These are phyloP conservation scores for Tremella mesenterica DNA, from an alignment of 768 basidiomycete species.

Conservation along the genomic window DNA sequence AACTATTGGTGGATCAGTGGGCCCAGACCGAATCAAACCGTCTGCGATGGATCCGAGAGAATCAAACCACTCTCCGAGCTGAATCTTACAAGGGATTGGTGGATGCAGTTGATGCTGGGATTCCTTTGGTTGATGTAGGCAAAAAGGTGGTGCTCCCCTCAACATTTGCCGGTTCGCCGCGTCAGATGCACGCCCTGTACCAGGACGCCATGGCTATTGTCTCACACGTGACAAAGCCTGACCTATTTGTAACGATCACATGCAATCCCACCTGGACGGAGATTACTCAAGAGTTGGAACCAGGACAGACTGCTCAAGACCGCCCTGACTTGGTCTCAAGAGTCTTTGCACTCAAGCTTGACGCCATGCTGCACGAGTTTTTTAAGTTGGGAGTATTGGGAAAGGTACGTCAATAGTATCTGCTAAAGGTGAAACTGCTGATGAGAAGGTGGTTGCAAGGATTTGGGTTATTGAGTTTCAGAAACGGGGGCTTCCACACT, in stretches of 20 bases:
- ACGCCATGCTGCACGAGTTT: not conserved
- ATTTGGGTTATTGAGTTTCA: constrained; percentile 57
- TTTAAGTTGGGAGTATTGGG: constrained; percentile 12
- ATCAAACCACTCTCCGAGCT: not conserved
- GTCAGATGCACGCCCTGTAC: constrained; percentile 15
- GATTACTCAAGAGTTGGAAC: constrained; percentile 1
- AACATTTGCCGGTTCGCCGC: constrained; percentile 5
- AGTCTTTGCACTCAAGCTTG: not conserved
- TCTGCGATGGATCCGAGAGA: constrained; percentile 40
- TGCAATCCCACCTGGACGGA: constrained; percentile 18
- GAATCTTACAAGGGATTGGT: not conserved
- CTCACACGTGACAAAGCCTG: constrained; percentile 7
- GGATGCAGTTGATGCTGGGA: not conserved
- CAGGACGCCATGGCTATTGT: constrained; percentile 25
- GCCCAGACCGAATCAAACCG: constrained; percentile 48
- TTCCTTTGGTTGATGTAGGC: not conserved
- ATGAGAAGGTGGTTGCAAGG: constrained; percentile 48
- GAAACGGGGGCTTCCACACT: constrained; percentile 54
- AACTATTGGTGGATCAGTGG: constrained; percentile 50
- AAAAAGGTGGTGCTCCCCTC: constrained; percentile 10
- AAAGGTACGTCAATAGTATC: too few species aligned
- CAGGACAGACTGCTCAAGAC: not conserved
- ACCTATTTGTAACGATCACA: constrained; percentile 16
- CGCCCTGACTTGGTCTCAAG: not conserved
- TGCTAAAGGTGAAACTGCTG: too few species aligned